Percentiles rank a stretch among this genome's conserved stretches.
These are phyloP conservation scores for Leishmania guyanensis DNA, from an alignment of 208 protist species.

Conservation along the genomic window DNA sequence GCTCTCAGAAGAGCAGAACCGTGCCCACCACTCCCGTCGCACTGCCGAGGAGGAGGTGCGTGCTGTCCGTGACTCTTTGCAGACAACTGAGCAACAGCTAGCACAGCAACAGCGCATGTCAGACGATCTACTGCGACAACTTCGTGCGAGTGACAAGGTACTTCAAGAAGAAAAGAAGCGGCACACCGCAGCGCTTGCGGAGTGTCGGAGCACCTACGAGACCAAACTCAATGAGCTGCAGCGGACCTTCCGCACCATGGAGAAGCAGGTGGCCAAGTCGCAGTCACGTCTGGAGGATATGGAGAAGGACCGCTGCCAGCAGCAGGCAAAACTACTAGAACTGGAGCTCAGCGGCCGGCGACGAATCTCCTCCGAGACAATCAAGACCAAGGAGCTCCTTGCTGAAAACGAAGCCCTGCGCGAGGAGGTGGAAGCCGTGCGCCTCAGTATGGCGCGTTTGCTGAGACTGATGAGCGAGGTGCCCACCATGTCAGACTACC, in stretches of 20 bases:
- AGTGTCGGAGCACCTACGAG: slow-evolving; percentile 32
- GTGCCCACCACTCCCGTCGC: slow-evolving; percentile 5
- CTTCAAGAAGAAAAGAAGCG: slow-evolving; percentile 23
- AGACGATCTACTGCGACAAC: slow-evolving; percentile 23
- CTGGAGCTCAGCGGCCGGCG: slow-evolving; percentile 28
- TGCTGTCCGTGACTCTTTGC: slow-evolving; percentile 23
- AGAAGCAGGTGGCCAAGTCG: slow-evolving; percentile 32
- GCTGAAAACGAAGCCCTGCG: slow-evolving; percentile 41
- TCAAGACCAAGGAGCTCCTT: slow-evolving; percentile 22
- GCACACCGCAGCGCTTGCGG: slow-evolving; percentile 28
- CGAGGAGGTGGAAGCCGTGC: slow-evolving; percentile 61
- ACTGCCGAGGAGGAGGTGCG: slow-evolving; percentile 25
- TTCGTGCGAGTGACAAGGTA: slow-evolving; percentile 23
- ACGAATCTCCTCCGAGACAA: slow-evolving; percentile 17
- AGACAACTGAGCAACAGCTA: slow-evolving; percentile 27
- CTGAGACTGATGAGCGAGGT: slow-evolving; percentile 74
- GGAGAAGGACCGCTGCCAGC: slow-evolving; percentile 32
- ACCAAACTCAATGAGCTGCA: slow-evolving; percentile 30
- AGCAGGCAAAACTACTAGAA: slow-evolving; percentile 36
- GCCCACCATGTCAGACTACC: slow-evolving; percentile 61
- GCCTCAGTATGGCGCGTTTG: slow-evolving; percentile 74
- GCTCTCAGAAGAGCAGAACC: slow-evolving; percentile 27
- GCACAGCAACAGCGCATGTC: slow-evolving; percentile 32
- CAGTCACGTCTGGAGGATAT: slow-evolving; percentile 32
- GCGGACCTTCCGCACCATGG: slow-evolving; percentile 21